Evolutionary conservation across 306 rosid genomes (phyloP), one percentile per base, ranked within the genome.

Genomic region (Dalbergia cochinchinensis): DNA sequence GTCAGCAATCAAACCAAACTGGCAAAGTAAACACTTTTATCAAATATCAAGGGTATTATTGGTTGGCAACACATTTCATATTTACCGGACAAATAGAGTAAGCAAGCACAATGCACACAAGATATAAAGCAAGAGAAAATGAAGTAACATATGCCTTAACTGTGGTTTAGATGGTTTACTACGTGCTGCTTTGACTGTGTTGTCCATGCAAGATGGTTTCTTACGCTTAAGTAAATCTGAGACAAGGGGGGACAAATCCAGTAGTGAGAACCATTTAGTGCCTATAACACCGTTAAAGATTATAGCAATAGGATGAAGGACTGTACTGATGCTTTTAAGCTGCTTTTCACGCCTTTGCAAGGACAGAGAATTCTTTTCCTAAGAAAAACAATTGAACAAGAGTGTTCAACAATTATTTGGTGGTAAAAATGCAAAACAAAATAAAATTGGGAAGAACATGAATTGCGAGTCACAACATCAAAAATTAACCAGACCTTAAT

Each of bases 301-400:
- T 31, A 50, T 33, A 79, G 35, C 78, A 50, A 66, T 72, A 58
- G 63, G 80, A 65, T 50, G 80, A 51, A 74, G 69, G 68, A 73
- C 12, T 88, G 77, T 91, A 96, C 99, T 93, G 68, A 88, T 90
- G 87, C 80, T 90, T 85, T 91, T 96, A 41, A 93, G 94, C 89
- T 95, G 98, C 78, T 96, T 96, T 88, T 90, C 98, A 60, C 97
- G 98, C 84, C 91, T 96, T 85, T 91, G 98, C 85, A 87, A 48
- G 31, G 97, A 57, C 41, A 78, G 15, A 16, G 92, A 33, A 83
- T 85, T 93, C 88, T 90, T 93, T 85, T 91, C 99, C 99, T 96
- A 74, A 63, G 81, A 39, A 41, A 81, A 71, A 76, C 31, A 26
- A 26, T 26, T 26, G 2, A 26, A 26, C 54, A 60, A 78, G 73